Conservation (phyloP, 2,329 filamentous ascomycete genomes). For the Lachnellula hyalina region DNA sequence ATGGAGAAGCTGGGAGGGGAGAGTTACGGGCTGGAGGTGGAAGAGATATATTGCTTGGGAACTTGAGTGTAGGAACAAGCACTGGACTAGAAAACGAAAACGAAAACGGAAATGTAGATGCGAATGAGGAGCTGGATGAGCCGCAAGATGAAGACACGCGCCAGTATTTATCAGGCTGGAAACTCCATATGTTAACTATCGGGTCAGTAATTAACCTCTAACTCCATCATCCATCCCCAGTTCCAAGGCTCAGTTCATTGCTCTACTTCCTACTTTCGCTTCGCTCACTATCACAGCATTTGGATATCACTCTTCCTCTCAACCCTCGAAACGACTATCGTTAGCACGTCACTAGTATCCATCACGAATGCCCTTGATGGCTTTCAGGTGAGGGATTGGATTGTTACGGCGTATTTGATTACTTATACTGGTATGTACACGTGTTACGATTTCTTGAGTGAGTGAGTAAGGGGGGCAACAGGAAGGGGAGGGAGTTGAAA, state of each 20-base stretch:
- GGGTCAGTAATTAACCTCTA: background rate
- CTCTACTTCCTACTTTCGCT: background rate
- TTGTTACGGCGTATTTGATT: conserved; percentile 12
- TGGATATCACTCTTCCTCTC: conserved; percentile 8
- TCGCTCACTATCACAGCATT: background rate
- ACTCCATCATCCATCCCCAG: background rate
- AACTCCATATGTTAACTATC: background rate
- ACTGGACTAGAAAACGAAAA: too few species aligned
- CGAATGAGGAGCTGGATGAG: too few species aligned
- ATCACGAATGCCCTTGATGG: conserved; percentile 11
- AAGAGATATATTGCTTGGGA: too few species aligned
- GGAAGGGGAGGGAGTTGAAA: background rate
- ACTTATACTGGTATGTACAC: conserved; percentile 12
- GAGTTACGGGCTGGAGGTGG: too few species aligned
- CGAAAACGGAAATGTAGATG: too few species aligned
- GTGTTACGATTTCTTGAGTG: too few species aligned
- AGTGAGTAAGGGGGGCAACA: too few species aligned
- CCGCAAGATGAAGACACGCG: background rate
- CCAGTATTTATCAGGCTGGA: background rate
- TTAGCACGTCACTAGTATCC: conserved; percentile 10
- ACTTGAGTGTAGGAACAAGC: too few species aligned
- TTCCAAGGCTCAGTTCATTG: background rate
- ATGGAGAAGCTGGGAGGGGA: too few species aligned
- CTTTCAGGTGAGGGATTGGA: conserved; percentile 9
- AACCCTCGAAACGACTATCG: conserved; percentile 14